Conservation (phyloP, 2,329 filamentous ascomycete species). For the Beauveria asiatica region DNA sequence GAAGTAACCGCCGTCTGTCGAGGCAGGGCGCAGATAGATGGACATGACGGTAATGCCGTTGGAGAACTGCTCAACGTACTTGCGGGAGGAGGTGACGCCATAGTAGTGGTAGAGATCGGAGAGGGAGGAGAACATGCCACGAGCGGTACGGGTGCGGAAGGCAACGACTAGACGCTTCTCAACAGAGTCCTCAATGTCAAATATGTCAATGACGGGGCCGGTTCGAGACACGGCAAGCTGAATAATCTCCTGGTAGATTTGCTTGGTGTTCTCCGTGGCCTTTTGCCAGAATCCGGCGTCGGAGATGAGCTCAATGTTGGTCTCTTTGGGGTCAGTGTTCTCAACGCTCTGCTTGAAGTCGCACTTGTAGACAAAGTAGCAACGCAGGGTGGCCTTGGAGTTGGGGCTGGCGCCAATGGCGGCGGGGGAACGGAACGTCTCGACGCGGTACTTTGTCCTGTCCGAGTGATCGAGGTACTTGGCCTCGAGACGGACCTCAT, state of each 20-base stretch:
- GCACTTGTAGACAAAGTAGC: conserved; percentile 98
- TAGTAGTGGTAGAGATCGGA: conserved; percentile 99
- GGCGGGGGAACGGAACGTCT: conserved; percentile 91
- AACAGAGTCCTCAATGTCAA: conserved; percentile 81
- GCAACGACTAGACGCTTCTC: conserved; percentile 94
- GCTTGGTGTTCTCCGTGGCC: conserved; percentile 90
- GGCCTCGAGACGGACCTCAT: conserved; percentile 86
- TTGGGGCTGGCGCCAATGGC: conserved; percentile 59
- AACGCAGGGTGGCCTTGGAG: conserved; percentile 77
- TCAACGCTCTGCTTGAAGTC: conserved; percentile 69
- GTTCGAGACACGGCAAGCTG: conserved; percentile 74
- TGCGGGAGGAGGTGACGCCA: conserved; percentile 87
- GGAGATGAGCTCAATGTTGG: conserved; percentile 80
- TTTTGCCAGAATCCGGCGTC: conserved; percentile 94
- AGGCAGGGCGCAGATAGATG: conserved; percentile 75
- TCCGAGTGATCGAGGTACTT: conserved; percentile 86
- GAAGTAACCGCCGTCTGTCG: conserved; percentile 45
- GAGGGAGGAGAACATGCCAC: conserved; percentile 88
- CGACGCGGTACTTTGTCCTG: conserved; percentile 75
- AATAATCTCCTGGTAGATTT: conserved; percentile 92
- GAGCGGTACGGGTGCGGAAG: conserved; percentile 85
- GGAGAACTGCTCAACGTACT: conserved; percentile 98
- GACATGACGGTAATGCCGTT: conserved; percentile 98
- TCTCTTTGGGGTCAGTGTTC: conserved; percentile 69
- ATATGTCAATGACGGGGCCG: conserved; percentile 95